A percentile compares a stretch with the other conserved stretches of the same genome.
phyloP scores from a whole-genome alignment of 352 stramenopile genomes.

The Globisporangium paddicum region DNA sequence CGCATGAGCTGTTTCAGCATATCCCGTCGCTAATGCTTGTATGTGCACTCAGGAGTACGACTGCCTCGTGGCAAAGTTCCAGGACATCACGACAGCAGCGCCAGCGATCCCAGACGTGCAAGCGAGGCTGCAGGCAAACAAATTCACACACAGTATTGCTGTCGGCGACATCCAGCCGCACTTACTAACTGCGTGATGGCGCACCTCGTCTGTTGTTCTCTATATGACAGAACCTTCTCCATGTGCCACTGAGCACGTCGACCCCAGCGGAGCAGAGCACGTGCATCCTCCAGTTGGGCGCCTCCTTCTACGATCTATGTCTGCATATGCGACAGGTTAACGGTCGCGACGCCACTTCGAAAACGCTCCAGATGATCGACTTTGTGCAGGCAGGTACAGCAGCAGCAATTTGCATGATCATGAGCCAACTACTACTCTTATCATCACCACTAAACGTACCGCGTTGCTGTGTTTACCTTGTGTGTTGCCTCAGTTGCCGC shows the following conservation, averaged over 20 bases:
- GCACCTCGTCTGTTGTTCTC: background rate
- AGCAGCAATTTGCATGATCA: background rate
- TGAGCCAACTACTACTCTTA: too few relatives aligned
- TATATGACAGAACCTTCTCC: slow-evolving; percentile 35
- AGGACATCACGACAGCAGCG: slow-evolving; percentile 23
- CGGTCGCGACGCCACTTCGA: background rate
- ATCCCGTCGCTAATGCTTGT: background rate
- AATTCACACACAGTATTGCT: background rate
- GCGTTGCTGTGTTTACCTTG: background rate
- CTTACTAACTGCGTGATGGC: background rate
- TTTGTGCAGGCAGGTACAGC: slow-evolving; percentile 64
- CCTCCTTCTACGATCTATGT: slow-evolving; percentile 53
- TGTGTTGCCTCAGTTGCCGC: slow-evolving; percentile 37
- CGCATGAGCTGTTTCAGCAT: background rate
- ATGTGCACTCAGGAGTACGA: slow-evolving; percentile 55
- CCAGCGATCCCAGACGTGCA: slow-evolving; percentile 18
- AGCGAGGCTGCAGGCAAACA: slow-evolving; percentile 39
- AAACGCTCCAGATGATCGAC: slow-evolving; percentile 30
- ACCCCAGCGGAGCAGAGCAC: slow-evolving; percentile 23
- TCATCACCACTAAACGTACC: background rate
- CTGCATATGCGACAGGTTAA: slow-evolving; percentile 26
- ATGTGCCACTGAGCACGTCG: slow-evolving; percentile 25
- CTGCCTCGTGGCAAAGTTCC: slow-evolving; percentile 44
- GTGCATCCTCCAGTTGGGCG: slow-evolving; percentile 24
- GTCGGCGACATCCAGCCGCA: background rate